These are phyloP conservation scores for Fusarium metavorans DNA, from an alignment of 2,329 filamentous ascomycete genomes.

Conservation along the genomic window DNA sequence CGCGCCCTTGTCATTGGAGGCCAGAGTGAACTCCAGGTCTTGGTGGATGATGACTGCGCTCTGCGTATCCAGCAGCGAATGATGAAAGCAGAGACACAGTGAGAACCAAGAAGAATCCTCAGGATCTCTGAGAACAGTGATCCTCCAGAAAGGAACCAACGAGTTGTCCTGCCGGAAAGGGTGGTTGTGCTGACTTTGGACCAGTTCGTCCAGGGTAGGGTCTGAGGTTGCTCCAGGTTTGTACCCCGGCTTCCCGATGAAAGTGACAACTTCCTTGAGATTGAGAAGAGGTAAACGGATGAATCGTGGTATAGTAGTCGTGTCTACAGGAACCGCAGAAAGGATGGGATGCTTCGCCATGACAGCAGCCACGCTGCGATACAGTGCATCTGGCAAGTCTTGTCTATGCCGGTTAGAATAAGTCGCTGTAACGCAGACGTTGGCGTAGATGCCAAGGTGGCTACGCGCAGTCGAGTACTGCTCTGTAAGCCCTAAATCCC, in stretches of 20 bases:
- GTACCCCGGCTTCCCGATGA: background rate
- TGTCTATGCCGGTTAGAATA: background rate
- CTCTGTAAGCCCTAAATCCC: background rate
- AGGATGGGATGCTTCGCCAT: background rate
- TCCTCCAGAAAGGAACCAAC: background rate
- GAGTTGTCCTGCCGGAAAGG: background rate
- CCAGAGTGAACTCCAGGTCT: background rate
- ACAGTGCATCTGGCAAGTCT: background rate
- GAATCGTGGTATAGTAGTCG: background rate
- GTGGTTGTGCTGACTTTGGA: background rate
- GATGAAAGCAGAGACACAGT: background rate
- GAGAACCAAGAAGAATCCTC: background rate
- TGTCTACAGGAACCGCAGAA: background rate
- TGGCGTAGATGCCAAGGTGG: background rate
- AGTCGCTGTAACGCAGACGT: background rate
- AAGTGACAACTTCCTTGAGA: background rate
- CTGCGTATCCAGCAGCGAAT: background rate
- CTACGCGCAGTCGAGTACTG: slow-evolving; percentile 12
- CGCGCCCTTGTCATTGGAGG: background rate
- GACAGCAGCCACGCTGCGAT: background rate
- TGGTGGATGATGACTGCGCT: background rate
- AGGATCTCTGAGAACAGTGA: background rate
- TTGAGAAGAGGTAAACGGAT: background rate
- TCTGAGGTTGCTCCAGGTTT: background rate
- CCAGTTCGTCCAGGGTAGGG: background rate